Conservation (phyloP, 2,329 filamentous ascomycete genomes). For the Fusarium caatingaense region DNA sequence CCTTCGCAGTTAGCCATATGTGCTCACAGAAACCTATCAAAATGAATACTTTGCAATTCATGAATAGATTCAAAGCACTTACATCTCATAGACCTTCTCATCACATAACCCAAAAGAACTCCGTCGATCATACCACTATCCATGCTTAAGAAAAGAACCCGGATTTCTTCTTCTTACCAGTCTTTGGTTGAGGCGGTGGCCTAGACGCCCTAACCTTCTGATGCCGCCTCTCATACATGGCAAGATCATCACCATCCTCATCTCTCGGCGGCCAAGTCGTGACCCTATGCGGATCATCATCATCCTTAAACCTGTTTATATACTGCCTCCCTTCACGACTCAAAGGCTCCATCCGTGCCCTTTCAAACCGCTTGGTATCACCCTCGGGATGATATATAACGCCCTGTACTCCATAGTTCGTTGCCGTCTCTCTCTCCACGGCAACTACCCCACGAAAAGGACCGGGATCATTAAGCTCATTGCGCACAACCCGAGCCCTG, state of each 20-base stretch:
- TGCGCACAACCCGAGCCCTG: not conserved
- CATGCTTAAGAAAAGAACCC: no score
- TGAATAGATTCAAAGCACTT: no score
- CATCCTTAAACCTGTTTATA: constrained; percentile 1
- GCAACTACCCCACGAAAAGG: not conserved
- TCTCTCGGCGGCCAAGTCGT: constrained; percentile 22
- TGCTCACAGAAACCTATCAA: no score
- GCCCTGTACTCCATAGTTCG: not conserved
- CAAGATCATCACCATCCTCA: constrained; percentile 6
- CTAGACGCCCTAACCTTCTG: no score
- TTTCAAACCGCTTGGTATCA: rapidly evolving
- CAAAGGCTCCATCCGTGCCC: not conserved
- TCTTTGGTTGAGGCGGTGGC: no score
- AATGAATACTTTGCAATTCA: no score
- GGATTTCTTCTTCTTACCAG: no score
- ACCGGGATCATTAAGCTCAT: constrained; percentile 3
- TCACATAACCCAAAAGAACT: no score
- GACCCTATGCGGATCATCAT: constrained; percentile 1
- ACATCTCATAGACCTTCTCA: no score
- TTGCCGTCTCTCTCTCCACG: not conserved
- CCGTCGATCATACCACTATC: no score
- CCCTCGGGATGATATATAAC: constrained; percentile 8
- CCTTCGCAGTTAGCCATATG: no score
- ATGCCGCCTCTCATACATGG: not conserved
- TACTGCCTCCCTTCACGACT: constrained; percentile 10